phyloP scores from a whole-genome alignment of 2,329 filamentous ascomycete genomes.

The Curvularia eragrostidis region DNA sequence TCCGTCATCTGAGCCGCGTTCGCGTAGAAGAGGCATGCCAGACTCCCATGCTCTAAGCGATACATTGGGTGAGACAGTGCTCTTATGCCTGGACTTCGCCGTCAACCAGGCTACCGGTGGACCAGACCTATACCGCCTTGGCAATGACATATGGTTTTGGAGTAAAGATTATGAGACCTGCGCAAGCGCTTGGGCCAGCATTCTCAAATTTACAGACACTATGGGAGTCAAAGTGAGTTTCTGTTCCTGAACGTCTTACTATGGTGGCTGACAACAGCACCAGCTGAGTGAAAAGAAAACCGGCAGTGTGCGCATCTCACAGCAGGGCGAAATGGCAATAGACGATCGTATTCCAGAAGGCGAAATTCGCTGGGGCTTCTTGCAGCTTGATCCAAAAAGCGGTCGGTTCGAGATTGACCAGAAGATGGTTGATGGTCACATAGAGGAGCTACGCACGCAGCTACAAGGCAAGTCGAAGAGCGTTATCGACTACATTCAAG shows the following conservation, averaged over 20 bases:
- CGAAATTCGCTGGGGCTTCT: constrained; percentile 44
- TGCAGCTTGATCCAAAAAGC: constrained; percentile 34
- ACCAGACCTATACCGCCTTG: constrained; percentile 55
- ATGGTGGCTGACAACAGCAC: background rate
- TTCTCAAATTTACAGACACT: constrained; percentile 52
- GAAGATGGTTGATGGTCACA: constrained; percentile 42
- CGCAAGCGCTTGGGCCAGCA: constrained; percentile 53
- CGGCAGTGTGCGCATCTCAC: constrained; percentile 49
- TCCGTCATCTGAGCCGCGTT: constrained; percentile 44
- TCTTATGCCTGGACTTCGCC: constrained; percentile 57
- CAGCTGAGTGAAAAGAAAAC: constrained; percentile 53
- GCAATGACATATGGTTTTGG: constrained; percentile 60
- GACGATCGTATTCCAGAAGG: constrained; percentile 38
- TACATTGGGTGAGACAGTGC: constrained; percentile 56
- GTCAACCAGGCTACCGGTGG: constrained; percentile 54
- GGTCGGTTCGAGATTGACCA: constrained; percentile 45
- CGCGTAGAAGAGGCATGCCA: constrained; percentile 55
- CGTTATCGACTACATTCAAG: constrained; percentile 44
- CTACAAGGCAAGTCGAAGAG: constrained; percentile 40
- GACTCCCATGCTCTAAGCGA: constrained; percentile 57
- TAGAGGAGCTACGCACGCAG: constrained; percentile 40
- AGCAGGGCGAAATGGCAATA: constrained; percentile 11
- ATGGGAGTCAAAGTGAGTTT: constrained; percentile 50
- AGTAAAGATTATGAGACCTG: constrained; percentile 53
- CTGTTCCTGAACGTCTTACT: background rate